Evolutionary conservation across 1,284 basidiomycete genomes (phyloP).

Genomic region (Mycena citricolor): DNA sequence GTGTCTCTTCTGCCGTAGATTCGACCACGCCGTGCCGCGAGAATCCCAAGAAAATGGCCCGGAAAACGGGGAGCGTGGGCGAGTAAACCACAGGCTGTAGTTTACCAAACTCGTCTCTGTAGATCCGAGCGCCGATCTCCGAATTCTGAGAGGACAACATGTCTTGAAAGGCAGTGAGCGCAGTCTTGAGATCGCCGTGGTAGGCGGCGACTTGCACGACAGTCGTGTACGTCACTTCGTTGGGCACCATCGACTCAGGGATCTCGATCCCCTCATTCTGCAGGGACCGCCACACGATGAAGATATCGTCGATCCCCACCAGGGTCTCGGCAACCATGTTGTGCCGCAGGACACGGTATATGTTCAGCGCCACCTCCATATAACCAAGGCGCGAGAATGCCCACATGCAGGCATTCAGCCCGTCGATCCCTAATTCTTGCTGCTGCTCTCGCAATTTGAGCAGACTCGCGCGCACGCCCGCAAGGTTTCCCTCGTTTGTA

Average conservation of each 20-base stretch:
- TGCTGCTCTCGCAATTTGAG: slow-evolving; percentile 49
- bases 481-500: slow-evolving; percentile 43
- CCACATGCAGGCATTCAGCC: slow-evolving; percentile 66
- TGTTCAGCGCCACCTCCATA: slow-evolving; percentile 53
- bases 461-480: slow-evolving; percentile 55
- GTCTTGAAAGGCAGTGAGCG: slow-evolving; percentile 65
- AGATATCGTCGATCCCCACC: slow-evolving; percentile 34
- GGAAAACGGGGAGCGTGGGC: slow-evolving; percentile 57
- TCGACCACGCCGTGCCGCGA: slow-evolving; percentile 48
- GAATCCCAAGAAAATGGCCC: slow-evolving; percentile 78
- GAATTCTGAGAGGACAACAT: slow-evolving; percentile 58
- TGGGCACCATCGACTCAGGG: slow-evolving; percentile 47
- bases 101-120: slow-evolving; percentile 28
- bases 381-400: slow-evolving; percentile 56
- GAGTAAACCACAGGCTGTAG: slow-evolving; percentile 35
- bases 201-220: slow-evolving; percentile 70
- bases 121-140: slow-evolving; percentile 33
- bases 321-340: slow-evolving; percentile 39
- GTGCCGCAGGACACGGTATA: slow-evolving; percentile 65
- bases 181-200: slow-evolving; percentile 62
- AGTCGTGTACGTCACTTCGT: slow-evolving; percentile 66
- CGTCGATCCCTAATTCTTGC: slow-evolving; percentile 58
- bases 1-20: slow-evolving; percentile 10
- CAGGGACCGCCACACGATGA: slow-evolving; percentile 36
- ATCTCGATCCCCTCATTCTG: slow-evolving; percentile 46